Evolutionary conservation across 1,139 yeast genomes (phyloP).

Genomic region (Suhomyces wounanorum): DNA sequence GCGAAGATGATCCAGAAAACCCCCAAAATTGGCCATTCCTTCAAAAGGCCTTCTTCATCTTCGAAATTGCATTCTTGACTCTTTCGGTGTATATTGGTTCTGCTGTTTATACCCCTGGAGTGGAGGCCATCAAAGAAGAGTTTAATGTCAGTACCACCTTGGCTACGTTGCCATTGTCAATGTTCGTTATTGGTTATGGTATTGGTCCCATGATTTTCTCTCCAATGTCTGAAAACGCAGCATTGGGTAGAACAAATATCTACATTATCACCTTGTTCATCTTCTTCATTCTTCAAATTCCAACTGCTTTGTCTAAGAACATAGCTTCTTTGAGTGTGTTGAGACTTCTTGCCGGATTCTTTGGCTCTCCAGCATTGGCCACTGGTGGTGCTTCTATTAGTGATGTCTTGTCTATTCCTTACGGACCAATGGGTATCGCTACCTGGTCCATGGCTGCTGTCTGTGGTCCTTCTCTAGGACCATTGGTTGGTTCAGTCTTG

Average conservation of each 20-base stretch:
- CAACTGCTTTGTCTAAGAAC: conserved; percentile 30
- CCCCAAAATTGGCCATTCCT: conserved; percentile 57
- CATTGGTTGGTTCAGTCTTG: conserved; percentile 37
- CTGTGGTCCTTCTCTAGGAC: conserved; percentile 41
- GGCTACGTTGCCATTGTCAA: conserved; percentile 37
- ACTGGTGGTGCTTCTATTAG: conserved; percentile 42
- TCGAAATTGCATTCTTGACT: conserved; percentile 49
- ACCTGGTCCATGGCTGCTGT: conserved; percentile 40
- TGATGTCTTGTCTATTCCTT: conserved; percentile 29
- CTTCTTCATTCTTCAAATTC: conserved; percentile 36
- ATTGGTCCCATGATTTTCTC: conserved; percentile 42
- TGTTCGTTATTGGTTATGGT: conserved; percentile 44
- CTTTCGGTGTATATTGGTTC: conserved; percentile 60
- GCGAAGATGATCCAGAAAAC: conserved; percentile 56
- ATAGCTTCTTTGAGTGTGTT: conserved; percentile 35
- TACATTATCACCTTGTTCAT: conserved; percentile 33
- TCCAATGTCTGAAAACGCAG: conserved; percentile 41
- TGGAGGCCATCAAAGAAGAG: conserved; percentile 29
- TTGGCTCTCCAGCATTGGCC: conserved; percentile 38
- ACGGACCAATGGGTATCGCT: conserved; percentile 36
- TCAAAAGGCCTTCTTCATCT: conserved; percentile 39
- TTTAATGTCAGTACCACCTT: conserved; percentile 28
- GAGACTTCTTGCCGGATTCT: conserved; percentile 37
- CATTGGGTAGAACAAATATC: conserved; percentile 54
- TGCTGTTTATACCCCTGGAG: conserved; percentile 62